phyloP scores from a whole-genome alignment of 495 filamentous ascomycete genomes.

The Penicillium paxilli region DNA sequence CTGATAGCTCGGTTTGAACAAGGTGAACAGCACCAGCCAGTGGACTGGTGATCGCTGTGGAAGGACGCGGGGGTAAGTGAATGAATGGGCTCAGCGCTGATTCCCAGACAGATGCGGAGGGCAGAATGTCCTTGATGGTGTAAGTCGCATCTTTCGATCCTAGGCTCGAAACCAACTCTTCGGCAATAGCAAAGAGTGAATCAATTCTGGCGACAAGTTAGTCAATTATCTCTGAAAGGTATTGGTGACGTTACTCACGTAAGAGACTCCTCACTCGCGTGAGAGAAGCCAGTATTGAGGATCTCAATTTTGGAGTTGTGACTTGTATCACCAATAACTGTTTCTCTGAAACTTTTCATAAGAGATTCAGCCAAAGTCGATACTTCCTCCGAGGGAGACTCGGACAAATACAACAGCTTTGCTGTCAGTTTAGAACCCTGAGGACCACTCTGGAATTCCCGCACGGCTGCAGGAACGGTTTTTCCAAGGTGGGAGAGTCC shows the following conservation, averaged over 20 bases:
- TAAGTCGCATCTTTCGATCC: slow-evolving; percentile 27
- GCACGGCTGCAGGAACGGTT: slow-evolving; percentile 34
- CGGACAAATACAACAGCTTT: slow-evolving; percentile 56
- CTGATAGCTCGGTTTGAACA: slow-evolving; percentile 39
- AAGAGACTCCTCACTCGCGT: slow-evolving; percentile 54
- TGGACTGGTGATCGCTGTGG: slow-evolving; percentile 69
- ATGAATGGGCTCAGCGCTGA: slow-evolving; percentile 61
- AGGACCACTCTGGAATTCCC: slow-evolving; percentile 40
- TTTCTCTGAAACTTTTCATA: slow-evolving; percentile 39
- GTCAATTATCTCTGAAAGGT: slow-evolving; percentile 12
- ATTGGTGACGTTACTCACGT: slow-evolving; percentile 36
- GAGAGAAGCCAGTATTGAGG: slow-evolving; percentile 49
- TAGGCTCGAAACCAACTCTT: slow-evolving; percentile 47
- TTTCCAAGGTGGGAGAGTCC: slow-evolving; percentile 42
- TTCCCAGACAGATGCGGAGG: slow-evolving; percentile 48
- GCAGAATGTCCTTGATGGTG: slow-evolving; percentile 46
- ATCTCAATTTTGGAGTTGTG: slow-evolving; percentile 48
- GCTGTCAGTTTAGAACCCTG: slow-evolving; percentile 55
- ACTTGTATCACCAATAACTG: slow-evolving; percentile 34
- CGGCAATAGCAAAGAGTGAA: slow-evolving; percentile 54
- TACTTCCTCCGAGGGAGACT: slow-evolving; percentile 56
- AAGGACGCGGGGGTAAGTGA: slow-evolving; percentile 52
- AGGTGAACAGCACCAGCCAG: slow-evolving; percentile 72
- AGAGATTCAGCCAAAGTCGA: slow-evolving; percentile 49
- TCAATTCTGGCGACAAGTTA: slow-evolving; percentile 39